These are phyloP conservation scores for Chaetomiaceae sp. DNA, from an alignment of 2,329 filamentous ascomycete species.

Conservation along the genomic window DNA sequence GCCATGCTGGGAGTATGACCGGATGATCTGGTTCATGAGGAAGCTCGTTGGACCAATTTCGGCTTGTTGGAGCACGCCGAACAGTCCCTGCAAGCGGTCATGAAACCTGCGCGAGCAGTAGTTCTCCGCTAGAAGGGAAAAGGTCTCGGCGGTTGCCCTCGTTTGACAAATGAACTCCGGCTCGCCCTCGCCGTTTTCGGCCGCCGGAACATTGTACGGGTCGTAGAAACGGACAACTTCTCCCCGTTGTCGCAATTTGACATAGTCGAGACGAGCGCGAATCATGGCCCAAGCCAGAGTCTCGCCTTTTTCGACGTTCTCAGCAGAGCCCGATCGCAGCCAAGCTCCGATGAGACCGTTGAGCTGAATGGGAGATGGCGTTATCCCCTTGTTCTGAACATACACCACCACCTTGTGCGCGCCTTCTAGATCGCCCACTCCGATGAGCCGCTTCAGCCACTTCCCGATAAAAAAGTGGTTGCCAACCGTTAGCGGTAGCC, in stretches of 20 bases:
- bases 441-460: conserved; percentile 82
- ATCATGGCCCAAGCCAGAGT: conserved; percentile 74
- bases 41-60: conserved; percentile 65
- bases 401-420: conserved; percentile 69
- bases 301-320: conserved; percentile 59
- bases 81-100: conserved; percentile 54
- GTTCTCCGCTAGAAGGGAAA: conserved; percentile 68
- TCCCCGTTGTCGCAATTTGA: conserved; percentile 44
- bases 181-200: conserved; percentile 18
- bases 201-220: background rate
- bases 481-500: conserved; percentile 46
- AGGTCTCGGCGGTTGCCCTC: conserved; percentile 70
- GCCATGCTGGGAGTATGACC: conserved; percentile 59
- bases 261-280: conserved; percentile 58
- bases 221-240: conserved; percentile 29
- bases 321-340: conserved; percentile 58
- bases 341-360: conserved; percentile 80
- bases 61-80: conserved; percentile 57
- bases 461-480: conserved; percentile 84
- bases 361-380: conserved; percentile 68
- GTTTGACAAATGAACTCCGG: conserved; percentile 40
- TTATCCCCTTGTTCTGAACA: conserved; percentile 66
- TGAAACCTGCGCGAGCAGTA: conserved; percentile 62
- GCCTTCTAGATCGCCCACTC: conserved; percentile 64
- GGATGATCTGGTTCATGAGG: conserved; percentile 75